Evolutionary conservation across 495 filamentous ascomycete species (phyloP), one percentile per base, ranked within the genome.

Genomic region (Tuber aestivum): DNA sequence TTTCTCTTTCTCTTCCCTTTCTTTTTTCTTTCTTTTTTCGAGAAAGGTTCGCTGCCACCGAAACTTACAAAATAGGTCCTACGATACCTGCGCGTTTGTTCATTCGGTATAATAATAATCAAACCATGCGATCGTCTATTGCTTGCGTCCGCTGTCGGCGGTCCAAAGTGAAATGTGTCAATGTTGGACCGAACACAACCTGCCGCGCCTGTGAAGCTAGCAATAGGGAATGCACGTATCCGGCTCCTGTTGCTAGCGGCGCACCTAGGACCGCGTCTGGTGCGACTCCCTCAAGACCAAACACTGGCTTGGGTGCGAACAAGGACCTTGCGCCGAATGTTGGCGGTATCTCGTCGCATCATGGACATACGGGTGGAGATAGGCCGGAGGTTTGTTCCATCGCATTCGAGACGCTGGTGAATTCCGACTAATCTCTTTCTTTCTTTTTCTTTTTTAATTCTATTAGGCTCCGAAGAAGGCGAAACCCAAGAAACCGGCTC

Each of bases 161-260:
- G 70, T 81, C 78, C 41, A 83, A 83, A 69, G 81, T 83, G 23
- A 83, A 83, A 74, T 92, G 87, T 83, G 90, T 93, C 85, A 97
- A 97, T 84, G 87, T 86, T 80, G 92, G 92, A 72, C 89, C 90
- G 73, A 87, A 89, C 77, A 90, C 89, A 32, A 91, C 89, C 37
- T 97, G 93, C 85, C 90, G 91, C 75, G 91, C 91, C 9, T 97
- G 93, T 83, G 88, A 93, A 80, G 88, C 89, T 73, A 90, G 90
- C 68, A 91, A 91, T 69, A 89, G 93, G 81, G 89, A 93, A 73
- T 97, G 93, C 83, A 87, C 88, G 61, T 97, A 94, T 83, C 91
- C 89, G 23, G 84, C 88, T 21, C 90, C 92, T 16, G 87, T 89
- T 14, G 86, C 89, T 61, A 87, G 89, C 6, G 87, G 87, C 32